Conservation (phyloP, 208 protist species). For the Trypanosoma conorhini region DNA sequence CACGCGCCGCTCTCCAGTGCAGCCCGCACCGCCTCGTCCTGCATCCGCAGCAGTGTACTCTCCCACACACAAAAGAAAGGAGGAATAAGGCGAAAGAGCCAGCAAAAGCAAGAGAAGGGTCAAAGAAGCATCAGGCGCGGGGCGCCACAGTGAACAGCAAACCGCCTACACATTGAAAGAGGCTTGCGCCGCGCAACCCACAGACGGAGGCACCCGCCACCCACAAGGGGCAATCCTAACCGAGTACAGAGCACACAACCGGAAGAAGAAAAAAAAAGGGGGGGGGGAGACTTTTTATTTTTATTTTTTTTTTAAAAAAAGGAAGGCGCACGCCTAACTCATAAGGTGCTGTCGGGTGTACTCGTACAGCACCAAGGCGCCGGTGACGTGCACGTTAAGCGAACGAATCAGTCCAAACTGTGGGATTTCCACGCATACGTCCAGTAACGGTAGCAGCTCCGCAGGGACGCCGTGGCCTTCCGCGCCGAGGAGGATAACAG, state of each 20-base stretch:
- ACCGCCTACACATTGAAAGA: background rate
- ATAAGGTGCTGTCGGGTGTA: slow-evolving; percentile 89
- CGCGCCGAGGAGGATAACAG: slow-evolving; percentile 79
- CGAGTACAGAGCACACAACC: background rate
- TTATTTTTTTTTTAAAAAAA: background rate
- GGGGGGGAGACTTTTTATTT: background rate
- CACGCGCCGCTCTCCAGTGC: slow-evolving; percentile 33
- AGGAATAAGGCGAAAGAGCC: background rate
- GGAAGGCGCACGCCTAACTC: slow-evolving; percentile 9
- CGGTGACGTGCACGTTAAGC: slow-evolving; percentile 93
- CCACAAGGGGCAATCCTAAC: background rate
- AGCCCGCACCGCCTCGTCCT: slow-evolving; percentile 16
- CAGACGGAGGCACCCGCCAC: background rate
- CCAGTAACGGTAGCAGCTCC: slow-evolving; percentile 69
- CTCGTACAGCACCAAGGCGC: slow-evolving; percentile 90
- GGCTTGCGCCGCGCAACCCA: background rate
- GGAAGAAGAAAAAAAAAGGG: background rate
- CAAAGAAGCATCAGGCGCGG: background rate
- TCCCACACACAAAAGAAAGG: background rate
- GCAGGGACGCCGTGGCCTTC: slow-evolving; percentile 91
- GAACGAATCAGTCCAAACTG: slow-evolving; percentile 92
- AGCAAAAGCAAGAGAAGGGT: background rate
- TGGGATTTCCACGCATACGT: slow-evolving; percentile 92
- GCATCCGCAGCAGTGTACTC: background rate
- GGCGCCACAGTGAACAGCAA: background rate